Base-by-base conservation (phyloP, 768 basidiomycete genomes). In the Rhizopogon vulgaris region DNA sequence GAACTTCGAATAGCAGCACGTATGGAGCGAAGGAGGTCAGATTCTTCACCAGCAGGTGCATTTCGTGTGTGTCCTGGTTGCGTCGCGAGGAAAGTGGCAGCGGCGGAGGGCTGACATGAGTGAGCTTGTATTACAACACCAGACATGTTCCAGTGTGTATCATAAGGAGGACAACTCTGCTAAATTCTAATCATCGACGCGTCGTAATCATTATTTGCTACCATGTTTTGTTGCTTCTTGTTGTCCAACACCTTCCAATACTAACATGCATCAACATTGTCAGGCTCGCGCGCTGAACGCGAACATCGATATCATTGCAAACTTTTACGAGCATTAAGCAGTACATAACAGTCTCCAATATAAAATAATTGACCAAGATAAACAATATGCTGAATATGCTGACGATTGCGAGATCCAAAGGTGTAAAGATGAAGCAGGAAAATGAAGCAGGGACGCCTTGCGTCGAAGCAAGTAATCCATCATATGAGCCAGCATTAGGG, bases 1-100 rank as follows among this genome's bases (percentile, higher is more conserved):
- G 77, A 71, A 41, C 83, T 83, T 30, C 77, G 80, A 37, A 88
- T 70, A 12, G 81, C 83, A n/a, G 63, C 65, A 37, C 77, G 77
- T 48, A 88, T 84, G 24, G 84, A 71, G 52, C 70, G 72, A 37
- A 87, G 71, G 1, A 89, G 69, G 15, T 62, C 58, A 11, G 77
- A 75, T 32, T 67, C 68, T 38, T 49, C 22, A 34, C 32, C 12
- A 10, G 12, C 12, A 17, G 53, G 30, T 1, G 46, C 51, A 12
- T 52, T 32, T 49, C 49, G 56, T 12, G 56, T 36, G 36, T 32
- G n/a, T 32, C 37, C 42, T 41, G 67, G 50, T 45, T 63, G 59
- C 30, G 64, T 63, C 27, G 69, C 57, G 15, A 82, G 69, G 56
- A 72, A 73, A 51, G 70, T 64, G 53, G 63, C 58, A 27, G 79